A percentile compares a stretch with the other conserved stretches of the same genome.
Evolutionary conservation across 805 yeast genomes (phyloP).

Genomic region (Starmerella sirachaensis): DNA sequence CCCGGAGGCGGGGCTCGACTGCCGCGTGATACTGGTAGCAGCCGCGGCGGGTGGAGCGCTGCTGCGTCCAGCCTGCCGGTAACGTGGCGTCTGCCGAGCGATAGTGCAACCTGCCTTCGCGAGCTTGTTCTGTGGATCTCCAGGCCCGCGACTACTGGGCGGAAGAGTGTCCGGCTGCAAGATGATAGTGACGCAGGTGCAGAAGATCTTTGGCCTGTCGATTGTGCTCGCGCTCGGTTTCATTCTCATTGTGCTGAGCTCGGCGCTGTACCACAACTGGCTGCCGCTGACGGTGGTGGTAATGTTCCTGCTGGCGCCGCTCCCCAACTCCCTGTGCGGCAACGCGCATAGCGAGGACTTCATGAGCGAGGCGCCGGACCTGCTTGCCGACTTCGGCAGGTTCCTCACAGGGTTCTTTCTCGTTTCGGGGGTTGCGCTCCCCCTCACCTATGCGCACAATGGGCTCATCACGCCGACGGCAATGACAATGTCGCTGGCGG

Average conservation of each 20-base stretch:
- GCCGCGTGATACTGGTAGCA: too few relatives aligned
- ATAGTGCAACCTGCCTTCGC: too few relatives aligned
- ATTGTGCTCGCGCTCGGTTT: slow-evolving; percentile 80
- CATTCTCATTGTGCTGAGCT: slow-evolving; percentile 72
- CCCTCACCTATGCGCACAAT: slow-evolving; percentile 66
- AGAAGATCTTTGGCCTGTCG: slow-evolving; percentile 65
- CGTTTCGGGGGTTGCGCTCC: slow-evolving; percentile 62
- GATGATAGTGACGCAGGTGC: slow-evolving; percentile 43
- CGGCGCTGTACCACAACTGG: slow-evolving; percentile 84
- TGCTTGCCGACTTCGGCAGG: slow-evolving; percentile 64
- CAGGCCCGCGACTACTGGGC: too few relatives aligned
- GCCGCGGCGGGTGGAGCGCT: too few relatives aligned
- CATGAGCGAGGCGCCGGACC: slow-evolving; percentile 40
- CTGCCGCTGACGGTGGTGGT: slow-evolving; percentile 69
- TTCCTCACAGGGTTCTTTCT: slow-evolving; percentile 68
- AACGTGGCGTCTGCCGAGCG: too few relatives aligned
- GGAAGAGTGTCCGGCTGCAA: too few relatives aligned
- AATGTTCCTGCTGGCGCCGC: slow-evolving; percentile 55
- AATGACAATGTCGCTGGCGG: slow-evolving; percentile 60
- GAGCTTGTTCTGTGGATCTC: too few relatives aligned
- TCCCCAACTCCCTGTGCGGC: slow-evolving; percentile 53
- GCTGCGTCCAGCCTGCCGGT: too few relatives aligned
- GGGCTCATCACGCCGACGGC: slow-evolving; percentile 60
- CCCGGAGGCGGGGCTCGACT: too few relatives aligned
- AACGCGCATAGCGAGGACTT: slow-evolving; percentile 45